Evolutionary conservation across 345 rosid genomes (phyloP).

Genomic region (Citrus inodora): DNA sequence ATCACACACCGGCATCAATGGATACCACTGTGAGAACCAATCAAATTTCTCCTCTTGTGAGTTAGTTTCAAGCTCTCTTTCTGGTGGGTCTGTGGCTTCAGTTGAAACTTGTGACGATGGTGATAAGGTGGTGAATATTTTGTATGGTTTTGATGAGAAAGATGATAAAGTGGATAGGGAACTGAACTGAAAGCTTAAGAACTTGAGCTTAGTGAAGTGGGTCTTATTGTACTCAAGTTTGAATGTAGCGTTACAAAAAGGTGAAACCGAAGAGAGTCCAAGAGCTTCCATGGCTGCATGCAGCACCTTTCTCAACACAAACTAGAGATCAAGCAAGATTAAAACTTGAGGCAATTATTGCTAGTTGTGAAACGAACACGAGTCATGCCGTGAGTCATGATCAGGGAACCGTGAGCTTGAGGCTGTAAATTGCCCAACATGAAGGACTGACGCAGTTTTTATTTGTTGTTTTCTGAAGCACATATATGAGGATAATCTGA

Average conservation of each 20-base stretch:
- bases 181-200: not conserved
- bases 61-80: slow-evolving; percentile 4
- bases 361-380: not conserved
- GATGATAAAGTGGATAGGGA: not conserved
- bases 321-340: not conserved
- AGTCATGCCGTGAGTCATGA: too few species aligned
- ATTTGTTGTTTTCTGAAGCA: too few species aligned
- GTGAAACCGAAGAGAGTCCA: not conserved
- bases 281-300: slow-evolving; percentile 23
- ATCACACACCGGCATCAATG: slow-evolving; percentile 49
- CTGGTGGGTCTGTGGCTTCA: not conserved
- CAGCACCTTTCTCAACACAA: not conserved
- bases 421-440: too few species aligned
- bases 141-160: slow-evolving; percentile 3
- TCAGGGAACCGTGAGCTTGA: too few species aligned
- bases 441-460: too few species aligned
- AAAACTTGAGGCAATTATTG: not conserved
- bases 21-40: slow-evolving; percentile 50
- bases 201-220: not conserved
- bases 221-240: not conserved
- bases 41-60: slow-evolving; percentile 32
- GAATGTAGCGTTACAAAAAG: not conserved
- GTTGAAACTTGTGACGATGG: slow-evolving; percentile 15
- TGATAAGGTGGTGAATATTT: slow-evolving; percentile 15
- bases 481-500: not conserved